Percentiles rank a stretch among this genome's conserved stretches.
Conservation (phyloP, 495 filamentous ascomycete species). For the Xylaria sp. region DNA sequence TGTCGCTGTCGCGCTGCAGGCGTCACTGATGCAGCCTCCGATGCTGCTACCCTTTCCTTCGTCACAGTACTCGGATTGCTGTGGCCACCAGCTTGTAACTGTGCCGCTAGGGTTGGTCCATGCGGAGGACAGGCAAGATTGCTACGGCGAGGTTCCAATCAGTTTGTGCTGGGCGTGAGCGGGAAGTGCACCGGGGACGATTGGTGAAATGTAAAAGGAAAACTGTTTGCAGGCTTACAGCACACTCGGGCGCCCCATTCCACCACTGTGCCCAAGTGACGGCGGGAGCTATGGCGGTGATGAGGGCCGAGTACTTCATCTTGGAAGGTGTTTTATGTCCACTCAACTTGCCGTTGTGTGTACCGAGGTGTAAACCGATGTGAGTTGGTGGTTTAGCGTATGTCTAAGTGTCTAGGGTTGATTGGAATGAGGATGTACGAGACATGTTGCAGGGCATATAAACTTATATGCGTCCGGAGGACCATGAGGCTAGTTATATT, state of each 20-base stretch:
- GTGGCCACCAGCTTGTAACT: constrained; percentile 46
- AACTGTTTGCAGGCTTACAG: constrained; percentile 42
- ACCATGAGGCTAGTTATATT: not conserved
- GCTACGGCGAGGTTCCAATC: constrained; percentile 31
- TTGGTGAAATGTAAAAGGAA: not conserved
- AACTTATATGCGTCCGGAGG: not conserved
- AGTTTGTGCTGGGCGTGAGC: not conserved
- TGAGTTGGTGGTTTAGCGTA: not conserved
- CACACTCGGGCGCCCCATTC: constrained; percentile 51
- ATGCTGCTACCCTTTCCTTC: constrained; percentile 43
- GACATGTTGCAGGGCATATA: not conserved
- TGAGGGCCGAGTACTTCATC: constrained; percentile 36
- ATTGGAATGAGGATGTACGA: not conserved
- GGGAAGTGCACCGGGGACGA: not conserved
- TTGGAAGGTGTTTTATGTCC: not conserved
- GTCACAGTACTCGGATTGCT: constrained; percentile 53
- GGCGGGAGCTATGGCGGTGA: constrained; percentile 31
- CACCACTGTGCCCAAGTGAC: constrained; percentile 46
- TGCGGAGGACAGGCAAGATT: constrained; percentile 52
- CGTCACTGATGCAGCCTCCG: constrained; percentile 45
- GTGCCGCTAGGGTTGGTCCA: constrained; percentile 41
- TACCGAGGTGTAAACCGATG: not conserved
- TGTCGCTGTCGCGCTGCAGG: constrained; percentile 49
- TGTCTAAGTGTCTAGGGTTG: not conserved
- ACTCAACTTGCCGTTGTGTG: not conserved